Evolutionary conservation across 192 early-diverging fungal species (phyloP).

Genomic region (Borealophlyctis nickersoniae): DNA sequence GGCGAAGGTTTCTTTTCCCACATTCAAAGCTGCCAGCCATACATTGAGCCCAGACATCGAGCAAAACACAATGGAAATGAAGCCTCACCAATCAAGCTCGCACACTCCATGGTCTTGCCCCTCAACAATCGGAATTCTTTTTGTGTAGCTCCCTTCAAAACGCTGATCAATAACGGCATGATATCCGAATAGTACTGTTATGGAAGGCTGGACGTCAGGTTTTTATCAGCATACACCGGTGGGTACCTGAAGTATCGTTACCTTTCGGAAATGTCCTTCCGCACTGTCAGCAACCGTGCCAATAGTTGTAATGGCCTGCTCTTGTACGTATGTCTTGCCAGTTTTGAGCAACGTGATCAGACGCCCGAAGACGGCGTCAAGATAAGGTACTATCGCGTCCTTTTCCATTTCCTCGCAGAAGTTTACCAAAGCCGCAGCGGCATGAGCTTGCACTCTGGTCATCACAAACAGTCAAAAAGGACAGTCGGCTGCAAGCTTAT

Average conservation of each 20-base stretch:
- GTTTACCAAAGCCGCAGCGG: constrained; percentile 96
- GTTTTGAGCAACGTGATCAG: constrained; percentile 82
- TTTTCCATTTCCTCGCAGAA: constrained; percentile 90
- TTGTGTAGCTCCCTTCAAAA: constrained; percentile 77
- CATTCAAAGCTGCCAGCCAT: constrained; percentile 72
- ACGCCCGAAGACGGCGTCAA: constrained; percentile 85
- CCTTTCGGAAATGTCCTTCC: constrained; percentile 83
- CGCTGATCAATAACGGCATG: constrained; percentile 93
- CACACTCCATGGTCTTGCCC: constrained; percentile 97
- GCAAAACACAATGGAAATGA: neutral
- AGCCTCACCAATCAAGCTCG: constrained; percentile 72
- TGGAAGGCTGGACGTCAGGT: no score
- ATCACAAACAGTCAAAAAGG: constrained; percentile 3
- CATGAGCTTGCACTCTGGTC: constrained; percentile 86
- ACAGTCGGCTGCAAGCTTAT: constrained; percentile 5
- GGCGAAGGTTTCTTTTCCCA: constrained; percentile 85
- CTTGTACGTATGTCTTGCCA: constrained; percentile 89
- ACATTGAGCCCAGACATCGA: neutral
- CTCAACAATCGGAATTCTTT: constrained; percentile 89
- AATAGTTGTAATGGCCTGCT: constrained; percentile 98
- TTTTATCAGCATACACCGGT: no score
- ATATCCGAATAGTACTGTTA: constrained; percentile 90
- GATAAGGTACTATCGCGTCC: constrained; percentile 78
- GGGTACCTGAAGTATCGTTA: no score
- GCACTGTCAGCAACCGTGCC: constrained; percentile 95